Conservation (phyloP, 768 basidiomycete species). For the Daedaleopsis sinensis region DNA sequence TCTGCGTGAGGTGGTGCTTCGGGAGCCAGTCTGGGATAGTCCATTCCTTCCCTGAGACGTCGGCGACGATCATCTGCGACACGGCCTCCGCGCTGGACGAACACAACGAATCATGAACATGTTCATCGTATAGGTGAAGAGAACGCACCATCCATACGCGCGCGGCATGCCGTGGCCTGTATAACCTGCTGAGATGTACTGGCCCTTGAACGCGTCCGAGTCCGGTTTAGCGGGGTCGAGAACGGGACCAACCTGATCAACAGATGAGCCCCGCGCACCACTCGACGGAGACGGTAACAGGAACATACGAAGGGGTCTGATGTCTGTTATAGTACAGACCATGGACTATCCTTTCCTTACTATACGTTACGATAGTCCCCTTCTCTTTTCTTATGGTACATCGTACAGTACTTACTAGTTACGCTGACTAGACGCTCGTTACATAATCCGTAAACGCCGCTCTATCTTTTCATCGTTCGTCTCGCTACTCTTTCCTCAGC, state of each 20-base stretch:
- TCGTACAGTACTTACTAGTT: too few relatives aligned
- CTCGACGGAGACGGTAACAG: not conserved
- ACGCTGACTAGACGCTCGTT: too few relatives aligned
- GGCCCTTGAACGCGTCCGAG: conserved; percentile 45
- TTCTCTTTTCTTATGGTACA: too few relatives aligned
- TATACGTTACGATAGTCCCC: too few relatives aligned
- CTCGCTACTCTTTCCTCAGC: too few relatives aligned
- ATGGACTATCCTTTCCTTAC: too few relatives aligned
- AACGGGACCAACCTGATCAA: conserved; percentile 63
- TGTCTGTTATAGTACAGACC: conserved; percentile 65
- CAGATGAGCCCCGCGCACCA: not conserved
- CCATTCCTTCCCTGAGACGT: conserved; percentile 50
- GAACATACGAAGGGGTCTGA: conserved; percentile 70
- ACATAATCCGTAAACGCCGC: too few relatives aligned
- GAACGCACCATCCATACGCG: conserved; percentile 64
- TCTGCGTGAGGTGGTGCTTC: conserved; percentile 32
- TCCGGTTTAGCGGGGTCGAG: conserved; percentile 30
- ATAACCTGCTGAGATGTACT: conserved; percentile 75
- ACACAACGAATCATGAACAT: not conserved
- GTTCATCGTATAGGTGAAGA: conserved; percentile 1
- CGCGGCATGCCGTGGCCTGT: conserved; percentile 84
- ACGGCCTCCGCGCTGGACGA: conserved; percentile 60
- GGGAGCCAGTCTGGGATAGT: conserved; percentile 65
- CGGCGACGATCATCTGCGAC: conserved; percentile 57
- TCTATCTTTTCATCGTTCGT: too few relatives aligned